Conservation (phyloP, 192 early-diverging fungal genomes). For the Allomyces macrogynus region DNA sequence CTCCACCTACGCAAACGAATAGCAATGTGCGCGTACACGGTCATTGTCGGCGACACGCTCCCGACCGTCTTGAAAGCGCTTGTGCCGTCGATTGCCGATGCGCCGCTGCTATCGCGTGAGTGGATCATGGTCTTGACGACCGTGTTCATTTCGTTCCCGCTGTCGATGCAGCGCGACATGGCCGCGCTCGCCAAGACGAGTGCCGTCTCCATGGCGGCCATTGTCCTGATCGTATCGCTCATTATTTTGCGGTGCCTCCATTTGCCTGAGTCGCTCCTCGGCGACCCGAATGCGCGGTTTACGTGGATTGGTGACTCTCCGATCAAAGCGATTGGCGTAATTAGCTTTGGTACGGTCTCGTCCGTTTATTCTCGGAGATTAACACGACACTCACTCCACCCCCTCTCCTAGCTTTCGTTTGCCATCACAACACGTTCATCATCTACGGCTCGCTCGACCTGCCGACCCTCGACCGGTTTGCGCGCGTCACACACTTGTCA, state of each 20-base stretch:
- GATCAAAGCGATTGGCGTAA: conserved; percentile 52
- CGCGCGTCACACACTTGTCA: conserved; percentile 59
- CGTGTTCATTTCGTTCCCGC: conserved; percentile 54
- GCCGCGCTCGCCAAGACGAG: conserved; percentile 75
- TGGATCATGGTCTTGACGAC: conserved; percentile 62
- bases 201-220: conserved; percentile 44
- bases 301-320: conserved; percentile 6
- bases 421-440: conserved; percentile 86
- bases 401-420: conserved; percentile 49
- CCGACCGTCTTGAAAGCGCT: conserved; percentile 60
- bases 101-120: conserved; percentile 37
- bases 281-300: conserved; percentile 1
- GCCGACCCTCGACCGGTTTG: conserved; percentile 70
- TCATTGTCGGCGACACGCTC: conserved; percentile 72
- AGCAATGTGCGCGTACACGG: conserved; percentile 46
- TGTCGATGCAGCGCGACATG: conserved; percentile 73
- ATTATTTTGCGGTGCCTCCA: conserved; percentile 16
- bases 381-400: conserved; percentile 1
- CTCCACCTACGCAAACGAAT: not conserved
- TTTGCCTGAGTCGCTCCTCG: conserved; percentile 43
- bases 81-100: conserved; percentile 29
- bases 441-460: conserved; percentile 68
- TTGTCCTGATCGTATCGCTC: not conserved
- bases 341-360: conserved; percentile 50
- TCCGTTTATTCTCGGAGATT: not conserved